A percentile compares a stretch with the other conserved stretches of the same genome.
Conservation (phyloP, 106 monocot genomes). For the Dioscorea zingiberensis region DNA sequence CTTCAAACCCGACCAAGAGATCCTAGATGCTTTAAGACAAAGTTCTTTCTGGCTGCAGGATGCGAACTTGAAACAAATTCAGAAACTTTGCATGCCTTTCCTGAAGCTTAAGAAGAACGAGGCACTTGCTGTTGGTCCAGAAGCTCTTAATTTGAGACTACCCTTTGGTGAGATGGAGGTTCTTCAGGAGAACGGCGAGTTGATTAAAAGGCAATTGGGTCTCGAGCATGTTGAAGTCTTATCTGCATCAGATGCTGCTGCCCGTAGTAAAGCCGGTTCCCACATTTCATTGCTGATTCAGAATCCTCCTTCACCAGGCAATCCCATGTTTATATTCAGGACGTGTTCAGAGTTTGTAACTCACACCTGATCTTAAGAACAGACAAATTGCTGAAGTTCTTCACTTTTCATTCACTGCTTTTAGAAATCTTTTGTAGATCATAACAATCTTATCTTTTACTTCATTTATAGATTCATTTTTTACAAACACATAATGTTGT, state of each 20-base stretch:
- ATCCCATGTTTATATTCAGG: slow-evolving; percentile 59
- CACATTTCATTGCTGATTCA: slow-evolving; percentile 40
- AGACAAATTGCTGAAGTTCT: no score
- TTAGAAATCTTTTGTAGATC: no score
- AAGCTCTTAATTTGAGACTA: slow-evolving; percentile 74
- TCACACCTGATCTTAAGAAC: not conserved
- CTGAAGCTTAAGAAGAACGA: slow-evolving; percentile 85
- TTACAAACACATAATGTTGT: no score
- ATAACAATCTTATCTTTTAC: no score
- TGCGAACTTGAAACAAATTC: slow-evolving; percentile 57
- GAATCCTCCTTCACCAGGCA: slow-evolving; percentile 80
- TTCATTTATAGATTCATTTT: no score
- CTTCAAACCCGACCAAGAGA: slow-evolving; percentile 63
- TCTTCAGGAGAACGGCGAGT: slow-evolving; percentile 58
- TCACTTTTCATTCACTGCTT: no score
- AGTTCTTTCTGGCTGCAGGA: slow-evolving; percentile 42
- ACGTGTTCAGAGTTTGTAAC: slow-evolving; percentile 23
- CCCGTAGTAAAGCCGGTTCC: slow-evolving; percentile 47
- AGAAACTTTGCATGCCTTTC: slow-evolving; percentile 93
- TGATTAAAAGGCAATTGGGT: slow-evolving; percentile 83
- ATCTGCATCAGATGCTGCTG: slow-evolving; percentile 30
- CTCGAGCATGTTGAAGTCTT: slow-evolving; percentile 67
- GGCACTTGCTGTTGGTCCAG: slow-evolving; percentile 46
- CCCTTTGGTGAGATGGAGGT: slow-evolving; percentile 86
- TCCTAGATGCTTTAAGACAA: slow-evolving; percentile 52